These are phyloP conservation scores for Immersiporthe knoxdaviesiana DNA, from an alignment of 2,329 filamentous ascomycete species.

Conservation along the genomic window DNA sequence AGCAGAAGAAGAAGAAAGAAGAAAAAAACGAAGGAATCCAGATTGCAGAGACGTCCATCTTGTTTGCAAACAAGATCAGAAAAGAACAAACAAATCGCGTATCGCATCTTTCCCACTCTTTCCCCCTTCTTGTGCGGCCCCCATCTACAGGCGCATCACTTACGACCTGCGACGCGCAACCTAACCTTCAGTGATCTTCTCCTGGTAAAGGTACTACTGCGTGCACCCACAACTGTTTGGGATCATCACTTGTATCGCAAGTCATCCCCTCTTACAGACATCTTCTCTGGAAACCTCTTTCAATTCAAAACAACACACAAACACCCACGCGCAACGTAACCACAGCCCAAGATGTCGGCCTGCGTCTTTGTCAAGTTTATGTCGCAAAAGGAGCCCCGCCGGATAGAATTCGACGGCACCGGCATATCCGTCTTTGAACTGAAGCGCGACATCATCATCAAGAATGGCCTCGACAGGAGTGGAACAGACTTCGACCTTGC, in stretches of 20 bases:
- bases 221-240: slow-evolving; percentile 8
- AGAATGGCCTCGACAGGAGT: slow-evolving; percentile 84
- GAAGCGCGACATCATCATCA: slow-evolving; percentile 96
- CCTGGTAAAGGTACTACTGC: slow-evolving; percentile 17
- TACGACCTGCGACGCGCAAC: slow-evolving; percentile 28
- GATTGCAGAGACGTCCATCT: slow-evolving; percentile 30
- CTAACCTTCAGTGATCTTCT: slow-evolving; percentile 24
- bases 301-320: not conserved
- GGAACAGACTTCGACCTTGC: slow-evolving; percentile 95
- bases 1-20: slow-evolving; percentile 16
- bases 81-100: slow-evolving; percentile 32
- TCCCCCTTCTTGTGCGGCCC: slow-evolving; percentile 17
- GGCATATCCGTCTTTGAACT: slow-evolving; percentile 98
- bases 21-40: slow-evolving; percentile 36
- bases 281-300: not conserved
- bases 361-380: slow-evolving; percentile 99
- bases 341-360: slow-evolving; percentile 73
- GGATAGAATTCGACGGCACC: slow-evolving; percentile 96
- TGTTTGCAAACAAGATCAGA: slow-evolving; percentile 30
- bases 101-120: slow-evolving; percentile 25
- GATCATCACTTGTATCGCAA: slow-evolving; percentile 20
- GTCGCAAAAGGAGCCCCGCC: slow-evolving; percentile 92
- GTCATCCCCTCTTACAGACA: slow-evolving; percentile 23
- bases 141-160: slow-evolving; percentile 17
- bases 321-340: slow-evolving; percentile 21